Evolutionary conservation across 2,329 filamentous ascomycete species (phyloP).

Genomic region (Stagonosporopsis tanaceti): DNA sequence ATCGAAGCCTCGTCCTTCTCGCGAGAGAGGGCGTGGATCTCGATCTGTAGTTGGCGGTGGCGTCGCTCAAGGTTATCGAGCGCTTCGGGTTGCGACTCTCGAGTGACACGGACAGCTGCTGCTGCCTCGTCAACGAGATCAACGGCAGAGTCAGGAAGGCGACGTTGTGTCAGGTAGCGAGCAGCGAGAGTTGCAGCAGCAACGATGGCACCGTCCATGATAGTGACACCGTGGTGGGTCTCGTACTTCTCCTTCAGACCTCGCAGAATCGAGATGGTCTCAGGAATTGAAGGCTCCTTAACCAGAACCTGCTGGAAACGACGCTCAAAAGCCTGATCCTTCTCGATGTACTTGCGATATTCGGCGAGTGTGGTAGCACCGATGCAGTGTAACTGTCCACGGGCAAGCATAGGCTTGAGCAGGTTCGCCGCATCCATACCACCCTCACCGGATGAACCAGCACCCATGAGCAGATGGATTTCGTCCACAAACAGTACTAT

Average conservation of each 20-base stretch:
- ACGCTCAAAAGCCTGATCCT: slow-evolving; percentile 96
- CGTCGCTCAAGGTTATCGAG: slow-evolving; percentile 94
- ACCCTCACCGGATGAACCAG: slow-evolving; percentile 90
- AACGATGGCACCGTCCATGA: slow-evolving; percentile 92
- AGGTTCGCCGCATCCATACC: slow-evolving; percentile 99
- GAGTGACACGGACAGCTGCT: slow-evolving; percentile 91
- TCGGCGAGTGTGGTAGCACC: slow-evolving; percentile 94
- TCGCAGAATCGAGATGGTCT: slow-evolving; percentile 97
- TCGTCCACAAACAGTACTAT: slow-evolving; percentile 99
- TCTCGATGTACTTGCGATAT: slow-evolving; percentile 99
- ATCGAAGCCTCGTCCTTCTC: slow-evolving; percentile 96
- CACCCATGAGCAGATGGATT: slow-evolving; percentile 98
- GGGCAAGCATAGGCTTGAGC: slow-evolving; percentile 96
- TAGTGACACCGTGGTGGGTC: slow-evolving; percentile 96
- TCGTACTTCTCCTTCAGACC: slow-evolving; percentile 98
- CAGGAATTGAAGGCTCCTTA: slow-evolving; percentile 86
- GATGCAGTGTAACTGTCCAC: slow-evolving; percentile 96
- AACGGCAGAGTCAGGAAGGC: slow-evolving; percentile 94
- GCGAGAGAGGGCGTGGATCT: slow-evolving; percentile 92
- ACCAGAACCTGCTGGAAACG: slow-evolving; percentile 98
- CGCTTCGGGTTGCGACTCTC: slow-evolving; percentile 95
- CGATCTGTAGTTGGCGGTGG: slow-evolving; percentile 90
- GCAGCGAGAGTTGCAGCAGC: slow-evolving; percentile 89
- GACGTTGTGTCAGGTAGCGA: slow-evolving; percentile 87
- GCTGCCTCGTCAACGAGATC: slow-evolving; percentile 96